Base-by-base conservation (phyloP, 805 yeast species). In the Sungouiozyma ichnusensis region DNA sequence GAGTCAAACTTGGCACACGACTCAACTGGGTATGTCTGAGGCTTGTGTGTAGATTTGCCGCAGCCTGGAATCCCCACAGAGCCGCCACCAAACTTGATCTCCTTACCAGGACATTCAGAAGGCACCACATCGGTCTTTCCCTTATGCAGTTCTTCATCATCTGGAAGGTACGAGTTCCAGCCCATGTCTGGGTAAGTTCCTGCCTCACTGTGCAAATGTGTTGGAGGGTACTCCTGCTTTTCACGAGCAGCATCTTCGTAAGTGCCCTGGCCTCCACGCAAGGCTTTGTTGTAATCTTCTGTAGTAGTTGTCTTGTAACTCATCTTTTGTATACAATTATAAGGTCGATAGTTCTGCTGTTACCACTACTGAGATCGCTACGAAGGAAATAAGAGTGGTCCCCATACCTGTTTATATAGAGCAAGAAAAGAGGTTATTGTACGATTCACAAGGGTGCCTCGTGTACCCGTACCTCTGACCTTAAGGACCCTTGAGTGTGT, bases 231-330 rank as follows among this genome's bases (percentile, higher is more conserved):
- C 16, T 44, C 46, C 20, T 33, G 46, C 13, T 24, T 24, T 11
- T 24, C 29, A 11, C 29, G 29, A 7, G 29, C 29, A 24, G 29
- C 40, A 3, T 36, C 39, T 20, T 35, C 27, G 33, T 46, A 45
- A 34, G 37, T 43, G 18, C 39, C 48, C 31, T 48, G 52, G 14
- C 52, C 52, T 20, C 43, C 46, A 9, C 50, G 50, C 19, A 48
- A 31, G 3, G 47, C 41, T 18, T 24, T 36, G n/a, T 41, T 33
- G 16, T 41, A 41, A 19, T 41, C 44, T 8, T 37, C 40, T 1
- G 24, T 20, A 11, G 29, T 24, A 7, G 29, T 24, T 11, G 6
- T 24, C 29, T 24, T 24, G 29, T 24, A 24, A 24, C 29, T 24
- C 29, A 24, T 24, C 9, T 6, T 24, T 24, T 40, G 37, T 20